Conservation (phyloP, 257 asterid species). For the Misopates orontium region DNA sequence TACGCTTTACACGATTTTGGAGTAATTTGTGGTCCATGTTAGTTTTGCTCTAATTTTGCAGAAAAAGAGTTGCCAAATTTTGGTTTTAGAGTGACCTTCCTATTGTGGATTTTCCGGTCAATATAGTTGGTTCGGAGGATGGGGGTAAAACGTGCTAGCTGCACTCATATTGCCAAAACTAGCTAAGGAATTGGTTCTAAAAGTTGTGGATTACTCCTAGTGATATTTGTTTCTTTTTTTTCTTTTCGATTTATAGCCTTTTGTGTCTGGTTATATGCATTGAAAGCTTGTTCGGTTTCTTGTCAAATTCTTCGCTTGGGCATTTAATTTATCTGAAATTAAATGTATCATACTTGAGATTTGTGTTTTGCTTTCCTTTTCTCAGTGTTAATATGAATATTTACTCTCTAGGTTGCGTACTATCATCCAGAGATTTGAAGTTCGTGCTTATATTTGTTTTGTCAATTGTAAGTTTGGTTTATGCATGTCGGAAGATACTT, state of each 20-base stretch:
- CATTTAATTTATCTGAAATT: background rate
- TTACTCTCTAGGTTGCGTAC: no score
- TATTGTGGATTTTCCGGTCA: no score
- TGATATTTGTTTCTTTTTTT: no score
- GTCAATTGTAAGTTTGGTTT: background rate
- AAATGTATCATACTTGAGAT: no score
- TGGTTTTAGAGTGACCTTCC: no score
- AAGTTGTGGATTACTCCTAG: no score
- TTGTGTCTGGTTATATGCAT: no score
- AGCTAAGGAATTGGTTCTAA: background rate
- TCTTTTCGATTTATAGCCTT: no score
- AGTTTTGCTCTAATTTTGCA: background rate
- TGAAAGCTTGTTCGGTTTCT: background rate
- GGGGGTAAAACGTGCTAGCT: background rate
- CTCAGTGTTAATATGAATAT: background rate
- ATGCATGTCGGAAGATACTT: background rate
- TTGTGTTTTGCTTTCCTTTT: background rate
- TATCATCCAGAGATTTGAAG: background rate
- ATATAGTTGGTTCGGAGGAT: no score
- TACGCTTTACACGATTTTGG: background rate
- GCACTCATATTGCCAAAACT: constrained; percentile 1
- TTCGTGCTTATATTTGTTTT: background rate
- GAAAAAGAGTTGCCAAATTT: no score
- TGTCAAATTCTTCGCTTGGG: background rate
- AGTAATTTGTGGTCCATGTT: background rate